These are phyloP conservation scores for Solanum ossicruentum DNA, from an alignment of 257 asterid genomes.

Conservation along the genomic window DNA sequence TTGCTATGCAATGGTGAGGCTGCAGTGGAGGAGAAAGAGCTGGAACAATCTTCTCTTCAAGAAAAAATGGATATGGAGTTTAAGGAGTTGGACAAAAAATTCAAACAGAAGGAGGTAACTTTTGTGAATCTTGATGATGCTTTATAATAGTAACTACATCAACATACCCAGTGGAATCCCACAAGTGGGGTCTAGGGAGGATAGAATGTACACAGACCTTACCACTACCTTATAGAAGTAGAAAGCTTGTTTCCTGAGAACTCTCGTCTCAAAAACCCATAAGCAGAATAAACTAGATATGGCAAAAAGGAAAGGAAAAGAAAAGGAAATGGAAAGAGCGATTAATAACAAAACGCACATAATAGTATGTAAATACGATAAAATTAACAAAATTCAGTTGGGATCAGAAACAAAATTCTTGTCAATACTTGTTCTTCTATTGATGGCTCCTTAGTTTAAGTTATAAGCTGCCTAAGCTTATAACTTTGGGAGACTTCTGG, in stretches of 20 bases:
- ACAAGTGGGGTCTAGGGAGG: no score
- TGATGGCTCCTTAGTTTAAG: not conserved
- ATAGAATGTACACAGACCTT: no score
- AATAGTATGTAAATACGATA: no score
- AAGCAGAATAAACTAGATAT: no score
- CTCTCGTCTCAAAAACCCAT: no score
- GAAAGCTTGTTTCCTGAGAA: no score
- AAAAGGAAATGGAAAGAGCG: no score
- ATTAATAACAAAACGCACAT: no score
- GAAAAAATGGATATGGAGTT: constrained; percentile 77
- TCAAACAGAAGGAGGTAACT: constrained; percentile 85
- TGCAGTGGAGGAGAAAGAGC: constrained; percentile 76
- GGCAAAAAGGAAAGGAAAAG: no score
- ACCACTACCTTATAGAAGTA: no score
- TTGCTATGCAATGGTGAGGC: constrained; percentile 33
- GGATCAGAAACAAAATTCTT: not conserved
- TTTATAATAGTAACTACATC: not conserved
- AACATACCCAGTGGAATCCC: no score
- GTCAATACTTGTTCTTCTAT: not conserved
- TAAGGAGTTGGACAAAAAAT: constrained; percentile 76
- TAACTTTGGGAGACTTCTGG: not conserved
- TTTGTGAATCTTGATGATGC: not conserved
- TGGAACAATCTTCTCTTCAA: constrained; percentile 87
- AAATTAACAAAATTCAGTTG: not conserved
- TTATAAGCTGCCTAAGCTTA: not conserved